Percentiles rank a stretch among this genome's conserved stretches.
Evolutionary conservation across 345 rosid species (phyloP).

Genomic region (Rubroshorea leprosula): DNA sequence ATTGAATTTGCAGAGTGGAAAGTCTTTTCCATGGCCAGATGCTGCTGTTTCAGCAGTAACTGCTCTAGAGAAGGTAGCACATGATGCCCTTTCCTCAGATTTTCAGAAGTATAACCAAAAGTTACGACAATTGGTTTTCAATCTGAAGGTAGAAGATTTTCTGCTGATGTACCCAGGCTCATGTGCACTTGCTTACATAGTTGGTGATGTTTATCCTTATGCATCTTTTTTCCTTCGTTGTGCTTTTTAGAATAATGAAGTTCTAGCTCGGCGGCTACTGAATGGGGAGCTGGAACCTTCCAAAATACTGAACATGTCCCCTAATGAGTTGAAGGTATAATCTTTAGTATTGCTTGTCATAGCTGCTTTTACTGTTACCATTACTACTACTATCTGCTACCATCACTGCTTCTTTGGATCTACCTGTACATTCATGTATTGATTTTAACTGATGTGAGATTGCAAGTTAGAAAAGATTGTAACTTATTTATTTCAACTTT

Average conservation of each 20-base stretch:
- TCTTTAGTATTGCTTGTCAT: neutral
- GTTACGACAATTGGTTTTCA: slow-evolving; percentile 73
- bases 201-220: neutral
- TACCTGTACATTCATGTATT: neutral
- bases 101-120: slow-evolving; percentile 87
- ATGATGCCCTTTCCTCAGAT: slow-evolving; percentile 63
- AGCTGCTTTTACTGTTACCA: neutral
- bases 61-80: slow-evolving; percentile 82
- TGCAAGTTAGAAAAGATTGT: neutral
- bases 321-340: slow-evolving; percentile 77
- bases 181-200: neutral
- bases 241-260: slow-evolving; percentile 37
- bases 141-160: slow-evolving; percentile 64
- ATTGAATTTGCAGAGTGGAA: slow-evolving; percentile 37
- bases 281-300: slow-evolving; percentile 77
- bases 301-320: slow-evolving; percentile 86
- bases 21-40: slow-evolving; percentile 78
- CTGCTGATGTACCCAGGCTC: neutral
- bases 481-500: slow-evolving; percentile 14
- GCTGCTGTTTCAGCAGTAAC: slow-evolving; percentile 65
- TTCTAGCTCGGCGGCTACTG: slow-evolving; percentile 68
- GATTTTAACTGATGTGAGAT: slow-evolving; percentile 1
- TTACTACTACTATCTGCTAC: neutral
- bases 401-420: too few relatives aligned
- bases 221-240: slow-evolving; percentile 4